Evolutionary conservation across 2,329 filamentous ascomycete species (phyloP).

Genomic region (Aureobasidium mangrovei): DNA sequence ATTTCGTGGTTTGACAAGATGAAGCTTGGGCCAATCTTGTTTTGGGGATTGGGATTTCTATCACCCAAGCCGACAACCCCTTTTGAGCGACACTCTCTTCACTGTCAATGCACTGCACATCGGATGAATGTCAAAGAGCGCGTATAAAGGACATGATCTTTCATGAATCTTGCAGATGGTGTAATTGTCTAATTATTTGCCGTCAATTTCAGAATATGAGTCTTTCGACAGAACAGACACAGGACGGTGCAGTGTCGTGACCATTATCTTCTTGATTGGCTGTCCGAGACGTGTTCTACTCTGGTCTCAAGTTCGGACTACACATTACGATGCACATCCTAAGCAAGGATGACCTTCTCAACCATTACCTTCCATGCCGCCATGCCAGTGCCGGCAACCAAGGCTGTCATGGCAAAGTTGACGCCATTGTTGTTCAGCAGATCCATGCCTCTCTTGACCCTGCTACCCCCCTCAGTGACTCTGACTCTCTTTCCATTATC

Average conservation of each 20-base stretch:
- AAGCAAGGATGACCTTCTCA: slow-evolving; percentile 1
- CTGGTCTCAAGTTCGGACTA: too few species aligned
- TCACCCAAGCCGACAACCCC: background rate
- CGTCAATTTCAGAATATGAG: too few species aligned
- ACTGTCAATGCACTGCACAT: background rate
- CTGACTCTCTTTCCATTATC: slow-evolving; percentile 45
- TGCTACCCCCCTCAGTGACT: slow-evolving; percentile 24
- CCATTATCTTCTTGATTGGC: too few species aligned
- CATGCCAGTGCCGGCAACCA: slow-evolving; percentile 51
- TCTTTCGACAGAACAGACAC: too few species aligned
- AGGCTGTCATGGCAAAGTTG: slow-evolving; percentile 85
- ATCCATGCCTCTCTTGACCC: slow-evolving; percentile 57
- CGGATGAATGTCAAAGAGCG: background rate
- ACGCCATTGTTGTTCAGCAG: slow-evolving; percentile 91
- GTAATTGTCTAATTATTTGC: too few species aligned
- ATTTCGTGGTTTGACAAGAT: background rate
- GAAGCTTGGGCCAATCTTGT: background rate
- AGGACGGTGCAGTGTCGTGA: too few species aligned
- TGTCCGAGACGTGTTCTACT: too few species aligned
- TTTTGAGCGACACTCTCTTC: background rate
- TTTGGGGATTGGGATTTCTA: too few species aligned
- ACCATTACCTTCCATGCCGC: background rate
- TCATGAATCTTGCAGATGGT: too few species aligned
- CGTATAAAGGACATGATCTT: background rate
- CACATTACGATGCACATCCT: background rate